Conservation (phyloP, 2,329 filamentous ascomycete genomes). For the Fusarium sambucinum region DNA sequence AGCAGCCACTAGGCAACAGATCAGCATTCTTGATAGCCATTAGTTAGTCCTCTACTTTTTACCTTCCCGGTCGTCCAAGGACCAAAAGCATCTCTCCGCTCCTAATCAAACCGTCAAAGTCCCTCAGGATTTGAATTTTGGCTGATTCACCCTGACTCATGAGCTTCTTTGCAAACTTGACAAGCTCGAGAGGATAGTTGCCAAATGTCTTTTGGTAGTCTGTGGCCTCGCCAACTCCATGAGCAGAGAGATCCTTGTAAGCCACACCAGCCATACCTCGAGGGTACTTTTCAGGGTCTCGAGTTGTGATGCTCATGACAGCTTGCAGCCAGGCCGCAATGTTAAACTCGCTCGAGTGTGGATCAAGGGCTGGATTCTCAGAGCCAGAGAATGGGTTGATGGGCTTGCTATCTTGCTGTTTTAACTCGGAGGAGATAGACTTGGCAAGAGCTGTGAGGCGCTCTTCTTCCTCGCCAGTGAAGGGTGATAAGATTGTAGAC, state of each 20-base stretch:
- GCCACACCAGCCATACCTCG: not conserved
- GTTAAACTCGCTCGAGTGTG: not conserved
- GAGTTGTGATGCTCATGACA: not conserved
- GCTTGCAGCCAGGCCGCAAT: not conserved
- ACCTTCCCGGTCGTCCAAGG: slow-evolving; percentile 70
- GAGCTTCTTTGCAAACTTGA: not conserved
- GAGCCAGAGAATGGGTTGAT: accelerated
- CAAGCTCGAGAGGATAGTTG: not conserved
- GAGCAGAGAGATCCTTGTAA: not conserved
- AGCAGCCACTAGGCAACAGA: slow-evolving; percentile 68
- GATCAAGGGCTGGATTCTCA: not conserved
- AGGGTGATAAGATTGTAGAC: not conserved
- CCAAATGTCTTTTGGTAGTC: slow-evolving; percentile 2
- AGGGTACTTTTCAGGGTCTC: not conserved
- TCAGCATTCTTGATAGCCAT: slow-evolving; percentile 1
- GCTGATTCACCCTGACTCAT: not conserved
- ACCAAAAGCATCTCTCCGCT: slow-evolving; percentile 80
- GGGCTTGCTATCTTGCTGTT: not conserved
- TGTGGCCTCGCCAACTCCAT: not conserved
- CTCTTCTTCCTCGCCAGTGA: slow-evolving; percentile 2
- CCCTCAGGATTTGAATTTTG: slow-evolving; percentile 63
- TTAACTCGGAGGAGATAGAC: not conserved
- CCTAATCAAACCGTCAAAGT: slow-evolving; percentile 73
- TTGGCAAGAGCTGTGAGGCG: not conserved
- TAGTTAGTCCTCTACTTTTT: not conserved